Base-by-base conservation (phyloP, 768 basidiomycete genomes). In the Pleurotus sapidus region DNA sequence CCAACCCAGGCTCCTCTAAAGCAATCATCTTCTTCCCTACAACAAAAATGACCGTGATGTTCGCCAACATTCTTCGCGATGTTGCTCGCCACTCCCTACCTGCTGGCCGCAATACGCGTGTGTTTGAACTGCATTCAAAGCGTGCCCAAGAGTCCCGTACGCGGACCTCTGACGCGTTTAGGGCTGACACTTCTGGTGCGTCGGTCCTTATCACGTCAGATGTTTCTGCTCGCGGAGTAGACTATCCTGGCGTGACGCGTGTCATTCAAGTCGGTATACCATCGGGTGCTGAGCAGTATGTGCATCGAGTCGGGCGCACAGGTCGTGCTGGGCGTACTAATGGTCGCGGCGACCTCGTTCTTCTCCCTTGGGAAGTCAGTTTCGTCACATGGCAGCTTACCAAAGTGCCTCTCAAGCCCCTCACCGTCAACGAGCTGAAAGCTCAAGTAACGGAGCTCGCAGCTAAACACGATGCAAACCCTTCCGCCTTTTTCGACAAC, bases 201-300 rank as follows among this genome's bases (percentile, higher is more conserved):
- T 75, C 82, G 2, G 74, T 97, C 27, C 81, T 96, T 51, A 77
- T 97, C 62, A 89, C 87, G 3, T 94, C 93, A 1, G 94, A 96
- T 62, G 86, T 96, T 4, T 94, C 91, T 25, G 92, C 93, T 18
- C 84, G 93, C 57, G 92, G 92, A 14, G 82, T 95, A 46, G 92
- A 96, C 69, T 96, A 95, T 68, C 93, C 93, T 6, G 84, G 83
- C 17, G 90, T 95, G 18, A 92, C 91, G 0, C 86, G 94, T 39
- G 89, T 95, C 59, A 89, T 98, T 61, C 97, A 98, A 69, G 77
- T 99, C 50, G 95, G 96, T 50, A 76, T 90, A 5, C 95, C 96
- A 2, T 68, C 72, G 5, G 46, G 55, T 1, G 70, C 81, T 8
- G 88, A 93, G 18, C 82, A 87, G 61, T 96, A 97, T 67, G 76